phyloP scores from a whole-genome alignment of 2,329 filamentous ascomycete species.

The Triangularia setosa region DNA sequence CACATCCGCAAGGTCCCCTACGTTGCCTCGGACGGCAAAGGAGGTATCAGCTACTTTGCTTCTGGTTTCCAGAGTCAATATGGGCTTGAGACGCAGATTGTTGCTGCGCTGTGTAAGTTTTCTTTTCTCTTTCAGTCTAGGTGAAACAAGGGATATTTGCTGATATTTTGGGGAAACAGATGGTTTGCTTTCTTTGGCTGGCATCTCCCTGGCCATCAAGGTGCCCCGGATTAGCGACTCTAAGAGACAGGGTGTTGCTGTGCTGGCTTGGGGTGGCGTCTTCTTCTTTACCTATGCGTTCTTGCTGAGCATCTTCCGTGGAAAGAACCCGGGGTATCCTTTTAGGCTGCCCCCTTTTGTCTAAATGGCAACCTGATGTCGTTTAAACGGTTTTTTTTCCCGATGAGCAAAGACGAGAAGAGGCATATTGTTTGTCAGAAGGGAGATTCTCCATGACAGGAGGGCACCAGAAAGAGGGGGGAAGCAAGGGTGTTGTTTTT shows the following conservation, averaged over 20 bases:
- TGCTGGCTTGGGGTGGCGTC: slow-evolving; percentile 73
- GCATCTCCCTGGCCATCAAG: slow-evolving; percentile 87
- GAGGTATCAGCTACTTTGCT: slow-evolving; percentile 87
- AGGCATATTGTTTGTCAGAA: too few species aligned
- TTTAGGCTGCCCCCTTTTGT: slow-evolving; percentile 91
- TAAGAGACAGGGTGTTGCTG: slow-evolving; percentile 73
- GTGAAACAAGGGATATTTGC: not conserved
- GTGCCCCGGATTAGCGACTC: slow-evolving; percentile 81
- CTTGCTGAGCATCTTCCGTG: slow-evolving; percentile 85
- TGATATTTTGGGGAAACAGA: slow-evolving; percentile 28
- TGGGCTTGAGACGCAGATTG: slow-evolving; percentile 90
- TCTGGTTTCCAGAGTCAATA: slow-evolving; percentile 90
- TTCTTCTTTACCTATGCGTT: slow-evolving; percentile 88
- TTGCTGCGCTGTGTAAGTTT: slow-evolving; percentile 80
- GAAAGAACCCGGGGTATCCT: slow-evolving; percentile 93
- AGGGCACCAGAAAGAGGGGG: too few species aligned
- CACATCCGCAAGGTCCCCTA: slow-evolving; percentile 96
- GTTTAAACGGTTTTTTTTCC: not conserved
- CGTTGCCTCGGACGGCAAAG: slow-evolving; percentile 76
- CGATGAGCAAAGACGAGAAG: not conserved
- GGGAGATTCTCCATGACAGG: too few species aligned
- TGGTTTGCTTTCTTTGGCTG: slow-evolving; percentile 79
- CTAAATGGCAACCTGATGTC: slow-evolving; percentile 34
- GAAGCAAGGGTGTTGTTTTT: too few species aligned
- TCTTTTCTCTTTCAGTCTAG: not conserved